Conservation (phyloP, 2,329 filamentous ascomycete genomes). For the Fusarium sp. region DNA sequence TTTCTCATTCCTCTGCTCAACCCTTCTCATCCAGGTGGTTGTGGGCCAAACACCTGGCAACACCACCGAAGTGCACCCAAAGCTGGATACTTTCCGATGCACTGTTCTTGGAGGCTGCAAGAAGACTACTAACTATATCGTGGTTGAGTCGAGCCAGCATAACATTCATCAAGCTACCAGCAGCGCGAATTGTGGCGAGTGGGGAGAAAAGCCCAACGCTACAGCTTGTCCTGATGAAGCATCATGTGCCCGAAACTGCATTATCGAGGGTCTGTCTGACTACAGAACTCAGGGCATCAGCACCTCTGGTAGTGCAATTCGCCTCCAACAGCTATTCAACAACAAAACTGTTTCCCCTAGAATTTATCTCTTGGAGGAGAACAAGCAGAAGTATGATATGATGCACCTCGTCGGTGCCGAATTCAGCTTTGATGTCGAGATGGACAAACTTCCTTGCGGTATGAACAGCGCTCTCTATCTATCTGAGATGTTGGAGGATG, state of each 20-base stretch:
- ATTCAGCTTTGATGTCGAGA: constrained; percentile 77
- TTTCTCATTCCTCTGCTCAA: constrained; percentile 15
- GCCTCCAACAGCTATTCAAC: constrained; percentile 47
- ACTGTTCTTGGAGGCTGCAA: constrained; percentile 65
- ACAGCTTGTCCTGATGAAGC: constrained; percentile 65
- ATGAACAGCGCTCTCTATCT: constrained; percentile 79
- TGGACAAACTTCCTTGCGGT: constrained; percentile 75
- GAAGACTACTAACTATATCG: constrained; percentile 63
- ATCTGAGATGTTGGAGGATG: constrained; percentile 69
- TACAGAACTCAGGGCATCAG: constrained; percentile 58
- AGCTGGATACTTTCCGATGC: constrained; percentile 67
- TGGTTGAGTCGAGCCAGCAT: constrained; percentile 65
- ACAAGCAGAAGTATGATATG: constrained; percentile 71
- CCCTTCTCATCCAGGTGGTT: constrained; percentile 15
- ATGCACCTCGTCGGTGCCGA: constrained; percentile 73
- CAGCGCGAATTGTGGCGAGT: constrained; percentile 46
- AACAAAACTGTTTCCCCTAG: constrained; percentile 57
- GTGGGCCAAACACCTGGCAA: constrained; percentile 58
- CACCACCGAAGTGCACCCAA: constrained; percentile 64
- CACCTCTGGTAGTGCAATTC: constrained; percentile 52
- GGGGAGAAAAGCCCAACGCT: constrained; percentile 55
- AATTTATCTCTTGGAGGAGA: constrained; percentile 70
- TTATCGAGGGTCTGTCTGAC: constrained; percentile 65
- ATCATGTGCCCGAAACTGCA: constrained; percentile 68
- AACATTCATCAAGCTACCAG: constrained; percentile 60